Evolutionary conservation across 2,329 filamentous ascomycete species (phyloP), one percentile per base, ranked within the genome.

Genomic region (Allantophomopsis cytisporea): DNA sequence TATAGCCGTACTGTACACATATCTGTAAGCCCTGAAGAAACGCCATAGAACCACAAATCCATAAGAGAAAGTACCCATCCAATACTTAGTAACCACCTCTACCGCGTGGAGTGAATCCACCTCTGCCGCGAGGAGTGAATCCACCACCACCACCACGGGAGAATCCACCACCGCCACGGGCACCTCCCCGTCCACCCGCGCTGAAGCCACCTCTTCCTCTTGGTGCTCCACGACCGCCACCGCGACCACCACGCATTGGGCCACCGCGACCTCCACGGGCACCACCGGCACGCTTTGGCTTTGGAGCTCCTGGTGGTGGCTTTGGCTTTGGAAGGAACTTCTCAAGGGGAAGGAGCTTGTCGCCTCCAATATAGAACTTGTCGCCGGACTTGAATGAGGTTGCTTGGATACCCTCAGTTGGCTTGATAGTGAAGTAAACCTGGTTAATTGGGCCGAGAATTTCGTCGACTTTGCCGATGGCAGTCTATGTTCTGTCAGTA

Each of bases 361-460:
- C 91, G 55, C 80, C 76, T 52, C 81, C 84, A 57, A 96, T 94
- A 70, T 80, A 98, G 66, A 98, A 93, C 68, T 93, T 94, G 71
- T 96, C 91, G 58, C 91, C 91, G 46, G 80, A 66, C 70, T 95
- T 94, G 79, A 96, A 98, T 32, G 83, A 91, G 43, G 80, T 76
- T 45, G 91, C 87, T 63, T 94, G 83, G 60, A 98, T 96, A 53
- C 91, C 91, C 60, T 96, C 89, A 59, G 86, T 80, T 40, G 89
- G 88, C 69, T 96, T 96, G 63, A 98, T 83, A 55, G 89, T 96
- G 72, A 98, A 98, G 71, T 83, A 94, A 55, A 96, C 85, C 64
- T 95, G 83, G 72, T 94, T 96, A 64, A 98, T 84, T 47, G 91
- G 89, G 42, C 91, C 91, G 51, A 98, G 80, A 50, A 98, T 83